A percentile compares a stretch with the other conserved stretches of the same genome.
Evolutionary conservation across 805 yeast genomes (phyloP).

Genomic region (Millerago galiae): DNA sequence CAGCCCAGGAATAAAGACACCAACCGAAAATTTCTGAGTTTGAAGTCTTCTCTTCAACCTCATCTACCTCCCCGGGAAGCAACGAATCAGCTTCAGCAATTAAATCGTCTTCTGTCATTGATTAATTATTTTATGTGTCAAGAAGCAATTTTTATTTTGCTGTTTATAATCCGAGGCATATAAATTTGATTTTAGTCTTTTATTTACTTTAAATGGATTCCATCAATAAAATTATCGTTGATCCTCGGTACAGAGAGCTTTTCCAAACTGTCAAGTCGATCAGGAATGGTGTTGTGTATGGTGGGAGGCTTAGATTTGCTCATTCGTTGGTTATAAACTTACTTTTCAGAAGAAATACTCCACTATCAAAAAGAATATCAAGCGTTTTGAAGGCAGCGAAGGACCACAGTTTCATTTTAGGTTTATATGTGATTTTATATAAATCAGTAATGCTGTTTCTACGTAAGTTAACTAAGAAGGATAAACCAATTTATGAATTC

Average conservation of each 20-base stretch:
- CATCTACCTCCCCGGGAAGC: neutral
- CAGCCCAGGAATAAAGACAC: conserved; percentile 67
- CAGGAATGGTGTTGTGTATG: conserved; percentile 45
- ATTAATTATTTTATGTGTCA: too few species aligned
- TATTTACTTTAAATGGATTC: conserved; percentile 2
- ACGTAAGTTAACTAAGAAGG: conserved; percentile 18
- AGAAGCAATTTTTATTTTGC: too few species aligned
- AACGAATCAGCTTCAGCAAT: too few species aligned
- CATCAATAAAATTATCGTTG: conserved; percentile 22
- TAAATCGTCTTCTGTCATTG: too few species aligned
- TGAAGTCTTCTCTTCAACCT: conserved; percentile 23
- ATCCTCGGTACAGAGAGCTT: conserved; percentile 30
- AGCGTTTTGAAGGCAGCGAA: conserved; percentile 46
- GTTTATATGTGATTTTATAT: conserved; percentile 49
- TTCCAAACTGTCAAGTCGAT: conserved; percentile 33
- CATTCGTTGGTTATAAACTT: conserved; percentile 59
- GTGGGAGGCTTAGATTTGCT: conserved; percentile 54
- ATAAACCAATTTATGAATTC: conserved; percentile 15
- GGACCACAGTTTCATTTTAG: conserved; percentile 50
- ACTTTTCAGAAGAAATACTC: conserved; percentile 31
- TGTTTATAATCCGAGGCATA: too few species aligned
- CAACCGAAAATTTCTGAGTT: conserved; percentile 51
- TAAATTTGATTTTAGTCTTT: too few species aligned
- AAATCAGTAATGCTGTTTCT: conserved; percentile 30
- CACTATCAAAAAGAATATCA: conserved; percentile 34